A percentile compares a stretch with the other conserved stretches of the same genome.
Conservation (phyloP, 1,139 yeast species). For the Pneumocystis murina region DNA sequence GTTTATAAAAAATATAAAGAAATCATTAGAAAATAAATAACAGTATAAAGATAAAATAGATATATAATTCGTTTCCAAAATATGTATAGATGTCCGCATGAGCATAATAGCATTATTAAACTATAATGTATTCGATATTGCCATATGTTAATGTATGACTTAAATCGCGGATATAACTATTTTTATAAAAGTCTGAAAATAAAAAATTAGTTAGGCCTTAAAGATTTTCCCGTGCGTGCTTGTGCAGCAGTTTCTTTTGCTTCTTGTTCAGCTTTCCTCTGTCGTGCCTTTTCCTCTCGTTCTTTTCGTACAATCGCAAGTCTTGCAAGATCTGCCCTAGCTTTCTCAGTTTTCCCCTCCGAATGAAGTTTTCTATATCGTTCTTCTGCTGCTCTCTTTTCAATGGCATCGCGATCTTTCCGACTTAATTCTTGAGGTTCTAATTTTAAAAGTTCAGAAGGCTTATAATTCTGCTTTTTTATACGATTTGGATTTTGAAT, state of each 20-base stretch:
- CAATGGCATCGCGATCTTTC: constrained; percentile 16
- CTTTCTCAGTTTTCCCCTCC: constrained; percentile 17
- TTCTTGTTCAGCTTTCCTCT: constrained; percentile 15
- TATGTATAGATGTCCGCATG: no score
- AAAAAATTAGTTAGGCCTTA: background rate
- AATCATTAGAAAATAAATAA: no score
- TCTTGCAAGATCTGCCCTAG: constrained; percentile 16
- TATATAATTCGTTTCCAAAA: no score
- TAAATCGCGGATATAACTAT: no score
- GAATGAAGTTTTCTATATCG: constrained; percentile 16
- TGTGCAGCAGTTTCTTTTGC: constrained; percentile 7
- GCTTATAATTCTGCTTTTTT: constrained; percentile 5
- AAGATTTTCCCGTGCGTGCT: background rate
- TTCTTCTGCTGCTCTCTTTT: constrained; percentile 16
- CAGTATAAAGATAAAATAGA: no score
- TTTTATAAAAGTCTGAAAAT: no score
- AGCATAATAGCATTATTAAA: no score
- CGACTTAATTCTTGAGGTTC: constrained; percentile 11
- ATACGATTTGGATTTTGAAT: constrained; percentile 4
- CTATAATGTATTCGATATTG: no score
- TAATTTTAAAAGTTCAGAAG: background rate
- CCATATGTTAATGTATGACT: no score
- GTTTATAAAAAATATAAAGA: no score
- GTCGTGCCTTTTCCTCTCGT: constrained; percentile 15
- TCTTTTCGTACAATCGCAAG: constrained; percentile 14